These are phyloP conservation scores for Arctium minus DNA, from an alignment of 129 eudicot genomes.

Conservation along the genomic window DNA sequence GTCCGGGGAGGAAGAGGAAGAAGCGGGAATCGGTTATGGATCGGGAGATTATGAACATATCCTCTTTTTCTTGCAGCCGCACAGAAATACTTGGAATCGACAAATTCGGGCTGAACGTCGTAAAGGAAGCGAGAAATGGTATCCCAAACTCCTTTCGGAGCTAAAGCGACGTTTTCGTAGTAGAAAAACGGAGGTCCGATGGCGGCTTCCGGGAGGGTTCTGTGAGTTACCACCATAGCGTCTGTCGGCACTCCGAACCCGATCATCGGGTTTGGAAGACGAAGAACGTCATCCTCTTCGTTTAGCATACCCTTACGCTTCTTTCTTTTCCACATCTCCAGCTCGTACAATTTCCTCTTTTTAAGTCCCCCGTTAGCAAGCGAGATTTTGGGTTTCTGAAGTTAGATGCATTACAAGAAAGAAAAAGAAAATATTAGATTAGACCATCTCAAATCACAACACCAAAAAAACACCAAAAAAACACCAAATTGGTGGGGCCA, in stretches of 20 bases:
- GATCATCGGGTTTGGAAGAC: constrained; percentile 80
- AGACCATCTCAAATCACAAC: not conserved
- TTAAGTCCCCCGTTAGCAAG: constrained; percentile 33
- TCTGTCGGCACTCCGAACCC: constrained; percentile 78
- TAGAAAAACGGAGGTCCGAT: constrained; percentile 78
- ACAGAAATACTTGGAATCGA: constrained; percentile 74
- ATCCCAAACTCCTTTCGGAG: constrained; percentile 98
- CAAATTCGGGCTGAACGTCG: constrained; percentile 86
- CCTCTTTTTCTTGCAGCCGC: constrained; percentile 88
- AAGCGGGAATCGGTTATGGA: constrained; percentile 61
- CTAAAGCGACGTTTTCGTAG: constrained; percentile 89
- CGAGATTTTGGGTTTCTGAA: constrained; percentile 38
- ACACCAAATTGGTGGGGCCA: not conserved
- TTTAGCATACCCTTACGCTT: constrained; percentile 26
- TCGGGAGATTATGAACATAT: constrained; percentile 84
- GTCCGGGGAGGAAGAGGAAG: constrained; percentile 82
- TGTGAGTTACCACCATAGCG: constrained; percentile 4
- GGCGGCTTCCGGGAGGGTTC: constrained; percentile 65
- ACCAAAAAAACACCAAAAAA: not conserved
- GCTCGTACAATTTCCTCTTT: constrained; percentile 46
- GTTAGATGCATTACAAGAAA: not conserved
- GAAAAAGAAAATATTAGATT: not conserved
- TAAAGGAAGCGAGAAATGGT: constrained; percentile 63
- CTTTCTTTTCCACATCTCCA: constrained; percentile 33
- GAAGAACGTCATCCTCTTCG: constrained; percentile 44